Conservation (phyloP, 1,284 basidiomycete genomes). For the Apiotrichum montevideense region DNA sequence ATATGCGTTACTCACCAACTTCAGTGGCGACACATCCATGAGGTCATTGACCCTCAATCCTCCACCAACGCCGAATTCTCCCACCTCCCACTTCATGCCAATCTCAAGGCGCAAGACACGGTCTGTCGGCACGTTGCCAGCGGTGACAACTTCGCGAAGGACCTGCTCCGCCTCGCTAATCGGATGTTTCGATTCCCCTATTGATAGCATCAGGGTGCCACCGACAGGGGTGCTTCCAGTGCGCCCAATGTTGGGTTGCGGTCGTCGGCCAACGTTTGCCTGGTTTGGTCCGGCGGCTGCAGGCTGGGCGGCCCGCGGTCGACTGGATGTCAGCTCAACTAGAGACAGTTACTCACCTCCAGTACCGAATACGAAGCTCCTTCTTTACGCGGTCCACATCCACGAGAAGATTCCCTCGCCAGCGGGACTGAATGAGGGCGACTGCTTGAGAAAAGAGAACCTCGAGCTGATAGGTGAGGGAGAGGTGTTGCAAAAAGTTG, state of each 20-base stretch:
- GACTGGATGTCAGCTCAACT: conserved; percentile 3
- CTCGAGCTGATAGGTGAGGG: conserved; percentile 40
- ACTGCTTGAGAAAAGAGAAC: conserved; percentile 34
- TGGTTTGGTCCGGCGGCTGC: conserved; percentile 10
- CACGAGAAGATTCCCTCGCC: conserved; percentile 33
- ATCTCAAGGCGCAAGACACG: conserved; percentile 26
- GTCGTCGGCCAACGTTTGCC: conserved; percentile 19
- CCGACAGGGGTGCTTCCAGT: conserved; percentile 22
- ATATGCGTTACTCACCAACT: conserved; percentile 23
- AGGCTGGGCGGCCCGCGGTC: conserved; percentile 11
- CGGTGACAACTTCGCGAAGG: conserved; percentile 16
- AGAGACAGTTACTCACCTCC: conserved; percentile 18
- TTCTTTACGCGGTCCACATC: conserved; percentile 33
- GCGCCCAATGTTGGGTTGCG: conserved; percentile 8
- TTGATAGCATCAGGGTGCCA: conserved; percentile 26
- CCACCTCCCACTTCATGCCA: conserved; percentile 35
- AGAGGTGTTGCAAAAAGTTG: conserved; percentile 42
- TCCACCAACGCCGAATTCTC: conserved; percentile 33
- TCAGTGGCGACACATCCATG: conserved; percentile 26
- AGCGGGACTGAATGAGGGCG: conserved; percentile 27
- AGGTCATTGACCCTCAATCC: conserved; percentile 30
- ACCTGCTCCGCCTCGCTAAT: conserved; percentile 16
- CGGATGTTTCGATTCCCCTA: conserved; percentile 19
- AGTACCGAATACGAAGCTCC: conserved; percentile 32
- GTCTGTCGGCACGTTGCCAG: conserved; percentile 20